A percentile compares a stretch with the other conserved stretches of the same genome.
These are phyloP conservation scores for Stemphylium vesicarium DNA, from an alignment of 2,329 filamentous ascomycete genomes.

Conservation along the genomic window DNA sequence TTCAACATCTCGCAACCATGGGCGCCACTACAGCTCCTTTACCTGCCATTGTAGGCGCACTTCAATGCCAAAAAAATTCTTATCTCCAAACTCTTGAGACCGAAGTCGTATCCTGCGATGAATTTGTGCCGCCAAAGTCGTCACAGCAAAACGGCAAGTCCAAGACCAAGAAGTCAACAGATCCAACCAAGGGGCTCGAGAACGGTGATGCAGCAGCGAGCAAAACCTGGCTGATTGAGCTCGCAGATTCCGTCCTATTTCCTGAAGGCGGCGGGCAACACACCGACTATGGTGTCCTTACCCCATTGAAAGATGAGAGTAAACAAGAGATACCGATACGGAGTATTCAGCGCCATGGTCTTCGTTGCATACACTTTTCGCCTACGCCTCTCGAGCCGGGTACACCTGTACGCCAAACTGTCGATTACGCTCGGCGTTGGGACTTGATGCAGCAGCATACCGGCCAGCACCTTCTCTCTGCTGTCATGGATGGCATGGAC, in stretches of 20 bases:
- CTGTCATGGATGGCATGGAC: slow-evolving; percentile 40
- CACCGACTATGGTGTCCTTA: slow-evolving; percentile 40
- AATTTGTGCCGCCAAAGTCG: slow-evolving; percentile 32
- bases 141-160: slow-evolving; percentile 26
- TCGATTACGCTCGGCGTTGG: slow-evolving; percentile 41
- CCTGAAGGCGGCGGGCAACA: slow-evolving; percentile 44
- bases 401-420: slow-evolving; percentile 43
- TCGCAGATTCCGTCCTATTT: slow-evolving; percentile 43
- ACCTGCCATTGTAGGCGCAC: slow-evolving; percentile 39
- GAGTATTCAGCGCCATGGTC: slow-evolving; percentile 49
- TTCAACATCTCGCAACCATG: slow-evolving; percentile 19
- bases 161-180: slow-evolving; percentile 37
- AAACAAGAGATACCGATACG: slow-evolving; percentile 33
- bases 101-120: slow-evolving; percentile 40
- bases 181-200: slow-evolving; percentile 24
- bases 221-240: slow-evolving; percentile 39
- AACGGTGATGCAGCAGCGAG: slow-evolving; percentile 13
- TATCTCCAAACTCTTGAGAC: slow-evolving; percentile 41
- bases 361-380: slow-evolving; percentile 78
- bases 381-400: slow-evolving; percentile 85
- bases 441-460: slow-evolving; percentile 48
- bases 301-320: slow-evolving; percentile 21
- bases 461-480: slow-evolving; percentile 44
- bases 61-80: slow-evolving; percentile 42
- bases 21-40: slow-evolving; percentile 15